Conservation (phyloP, 352 stramenopile genomes). For the Blastocystis sp. region DNA sequence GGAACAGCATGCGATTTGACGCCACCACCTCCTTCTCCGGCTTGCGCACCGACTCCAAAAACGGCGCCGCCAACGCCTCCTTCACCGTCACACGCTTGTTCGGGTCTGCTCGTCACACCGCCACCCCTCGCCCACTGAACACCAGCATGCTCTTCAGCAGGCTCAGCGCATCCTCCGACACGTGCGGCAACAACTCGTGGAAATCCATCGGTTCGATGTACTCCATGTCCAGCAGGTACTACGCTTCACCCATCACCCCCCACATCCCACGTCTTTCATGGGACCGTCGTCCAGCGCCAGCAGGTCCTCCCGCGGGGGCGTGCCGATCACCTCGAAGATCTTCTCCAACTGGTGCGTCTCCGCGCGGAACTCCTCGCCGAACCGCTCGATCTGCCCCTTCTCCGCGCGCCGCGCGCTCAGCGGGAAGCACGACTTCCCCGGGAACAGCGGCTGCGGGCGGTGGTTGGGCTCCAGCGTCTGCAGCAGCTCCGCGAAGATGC, state of each 20-base stretch:
- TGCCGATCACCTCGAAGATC: slow-evolving; percentile 91
- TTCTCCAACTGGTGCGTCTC: slow-evolving; percentile 84
- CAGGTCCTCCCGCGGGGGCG: slow-evolving; percentile 75
- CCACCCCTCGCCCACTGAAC: slow-evolving; percentile 72
- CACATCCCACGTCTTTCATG: slow-evolving; percentile 66
- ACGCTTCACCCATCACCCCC: no score
- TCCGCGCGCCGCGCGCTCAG: slow-evolving; percentile 71
- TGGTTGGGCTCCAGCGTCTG: slow-evolving; percentile 61
- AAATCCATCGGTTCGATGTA: slow-evolving; percentile 71
- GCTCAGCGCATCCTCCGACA: slow-evolving; percentile 78
- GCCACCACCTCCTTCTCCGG: slow-evolving; percentile 39
- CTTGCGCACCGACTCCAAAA: slow-evolving; percentile 78
- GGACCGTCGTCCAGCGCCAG: slow-evolving; percentile 64
- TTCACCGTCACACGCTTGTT: slow-evolving; percentile 89
- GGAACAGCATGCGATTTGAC: slow-evolving; percentile 22
- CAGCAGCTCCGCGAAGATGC: slow-evolving; percentile 94
- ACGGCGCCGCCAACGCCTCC: slow-evolving; percentile 89
- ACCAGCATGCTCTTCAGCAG: slow-evolving; percentile 82
- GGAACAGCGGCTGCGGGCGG: slow-evolving; percentile 78
- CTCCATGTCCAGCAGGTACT: slow-evolving; percentile 57
- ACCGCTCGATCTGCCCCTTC: slow-evolving; percentile 70
- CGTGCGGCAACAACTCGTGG: slow-evolving; percentile 75
- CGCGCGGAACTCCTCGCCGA: slow-evolving; percentile 71
- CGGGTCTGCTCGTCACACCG: slow-evolving; percentile 77
- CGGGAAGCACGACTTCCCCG: slow-evolving; percentile 75